Conservation (phyloP, 768 basidiomycete genomes). For the Porphyrellus cyaneotinctus region DNA sequence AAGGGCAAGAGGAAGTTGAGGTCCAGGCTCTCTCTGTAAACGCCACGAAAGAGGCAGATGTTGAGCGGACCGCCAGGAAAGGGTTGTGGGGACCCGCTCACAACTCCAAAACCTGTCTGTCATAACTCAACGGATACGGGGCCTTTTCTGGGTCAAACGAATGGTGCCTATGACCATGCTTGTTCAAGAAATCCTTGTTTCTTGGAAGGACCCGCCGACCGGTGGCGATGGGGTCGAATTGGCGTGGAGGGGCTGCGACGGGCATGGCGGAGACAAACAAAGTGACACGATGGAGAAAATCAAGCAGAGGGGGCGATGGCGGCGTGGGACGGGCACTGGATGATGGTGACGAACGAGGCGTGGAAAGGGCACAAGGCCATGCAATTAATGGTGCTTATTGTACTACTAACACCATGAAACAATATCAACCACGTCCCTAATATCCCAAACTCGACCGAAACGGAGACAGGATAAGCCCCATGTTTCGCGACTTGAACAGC, state of each 20-base stretch:
- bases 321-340: constrained; percentile 7
- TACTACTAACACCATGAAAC: constrained; percentile 15
- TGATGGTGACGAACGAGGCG: constrained; percentile 3
- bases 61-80: constrained; percentile 4
- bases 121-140: constrained; percentile 74
- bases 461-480: constrained; percentile 21
- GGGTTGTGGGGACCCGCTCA: constrained; percentile 33
- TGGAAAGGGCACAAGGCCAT: constrained; percentile 6
- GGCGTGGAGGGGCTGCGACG: constrained; percentile 15
- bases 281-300: background rate
- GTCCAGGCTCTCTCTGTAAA: constrained; percentile 52
- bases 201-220: constrained; percentile 32
- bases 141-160: constrained; percentile 70
- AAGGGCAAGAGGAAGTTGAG: constrained; percentile 46
- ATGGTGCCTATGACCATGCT: constrained; percentile 63
- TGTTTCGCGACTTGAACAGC: constrained; percentile 37
- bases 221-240: constrained; percentile 18
- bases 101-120: constrained; percentile 64
- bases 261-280: constrained; percentile 14
- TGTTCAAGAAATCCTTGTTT: constrained; percentile 55
- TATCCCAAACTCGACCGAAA: constrained; percentile 30
- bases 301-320: background rate
- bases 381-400: background rate
- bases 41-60: background rate
- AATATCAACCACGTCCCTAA: constrained; percentile 4